Conservation (phyloP, 495 filamentous ascomycete genomes). For the Neurospora pannonica region DNA sequence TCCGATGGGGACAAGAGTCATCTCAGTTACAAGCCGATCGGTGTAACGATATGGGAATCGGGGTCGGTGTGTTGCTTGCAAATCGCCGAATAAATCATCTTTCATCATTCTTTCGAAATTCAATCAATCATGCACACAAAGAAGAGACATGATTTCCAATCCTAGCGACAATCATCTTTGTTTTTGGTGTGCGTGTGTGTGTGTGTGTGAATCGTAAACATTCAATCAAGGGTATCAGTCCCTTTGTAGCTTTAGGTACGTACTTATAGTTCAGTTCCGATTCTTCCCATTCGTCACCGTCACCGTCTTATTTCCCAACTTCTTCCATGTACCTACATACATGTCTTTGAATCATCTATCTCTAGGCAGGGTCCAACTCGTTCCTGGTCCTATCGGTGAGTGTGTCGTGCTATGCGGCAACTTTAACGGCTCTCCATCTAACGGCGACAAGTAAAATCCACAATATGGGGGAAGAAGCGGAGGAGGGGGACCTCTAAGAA, state of each 20-base stretch:
- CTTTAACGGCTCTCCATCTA: too few species aligned
- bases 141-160: neutral
- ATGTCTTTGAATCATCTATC: neutral
- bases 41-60: neutral
- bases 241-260: too few species aligned
- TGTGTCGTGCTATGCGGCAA: neutral
- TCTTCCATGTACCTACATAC: neutral
- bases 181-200: neutral
- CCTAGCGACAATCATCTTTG: neutral
- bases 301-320: neutral
- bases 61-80: neutral
- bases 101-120: neutral
- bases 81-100: neutral
- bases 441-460: too few species aligned
- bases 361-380: neutral
- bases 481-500: neutral
- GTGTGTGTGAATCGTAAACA: neutral
- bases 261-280: neutral
- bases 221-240: neutral
- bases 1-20: neutral
- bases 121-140: neutral
- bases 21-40: neutral
- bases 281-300: neutral
- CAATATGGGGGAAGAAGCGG: neutral
- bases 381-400: neutral